Evolutionary conservation across 129 eudicot genomes (phyloP).

Genomic region (Flaveria robusta): DNA sequence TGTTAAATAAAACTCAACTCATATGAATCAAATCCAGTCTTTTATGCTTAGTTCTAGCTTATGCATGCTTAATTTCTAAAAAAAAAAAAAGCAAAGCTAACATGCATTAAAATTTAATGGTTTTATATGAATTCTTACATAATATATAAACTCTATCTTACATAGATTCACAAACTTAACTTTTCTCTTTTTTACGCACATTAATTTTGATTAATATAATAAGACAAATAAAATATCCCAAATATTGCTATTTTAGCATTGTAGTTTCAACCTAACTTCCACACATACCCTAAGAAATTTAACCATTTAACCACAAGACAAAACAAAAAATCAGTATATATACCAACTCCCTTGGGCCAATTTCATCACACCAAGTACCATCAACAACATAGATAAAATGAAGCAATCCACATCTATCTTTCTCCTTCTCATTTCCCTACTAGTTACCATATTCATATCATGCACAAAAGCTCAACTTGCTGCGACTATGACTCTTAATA

Average conservation of each 20-base stretch:
- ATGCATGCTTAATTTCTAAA: no score
- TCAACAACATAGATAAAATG: slow-evolving; percentile 13
- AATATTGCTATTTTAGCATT: slow-evolving; percentile 2
- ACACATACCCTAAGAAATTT: slow-evolving; percentile 3
- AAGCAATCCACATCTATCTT: not conserved
- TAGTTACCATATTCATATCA: not conserved
- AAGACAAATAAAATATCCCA: slow-evolving; percentile 2
- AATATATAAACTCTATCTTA: not conserved
- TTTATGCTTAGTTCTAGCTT: no score
- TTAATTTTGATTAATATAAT: not conserved
- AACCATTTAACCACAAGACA: slow-evolving; percentile 12
- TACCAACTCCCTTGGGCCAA: not conserved
- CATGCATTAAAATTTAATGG: no score
- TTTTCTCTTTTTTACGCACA: not conserved
- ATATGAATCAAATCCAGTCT: no score
- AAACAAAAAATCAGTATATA: slow-evolving; percentile 10
- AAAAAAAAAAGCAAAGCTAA: no score
- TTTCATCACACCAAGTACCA: not conserved
- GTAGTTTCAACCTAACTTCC: slow-evolving; percentile 16
- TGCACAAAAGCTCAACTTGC: not conserved
- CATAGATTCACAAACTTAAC: not conserved
- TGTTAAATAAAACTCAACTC: no score
- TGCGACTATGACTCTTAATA: slow-evolving; percentile 23
- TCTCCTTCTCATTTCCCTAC: slow-evolving; percentile 6
- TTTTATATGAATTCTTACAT: not conserved